A percentile compares a stretch with the other conserved stretches of the same genome.
These are phyloP conservation scores for Tricholoma flavovirens DNA, from an alignment of 768 basidiomycete species.

Conservation along the genomic window DNA sequence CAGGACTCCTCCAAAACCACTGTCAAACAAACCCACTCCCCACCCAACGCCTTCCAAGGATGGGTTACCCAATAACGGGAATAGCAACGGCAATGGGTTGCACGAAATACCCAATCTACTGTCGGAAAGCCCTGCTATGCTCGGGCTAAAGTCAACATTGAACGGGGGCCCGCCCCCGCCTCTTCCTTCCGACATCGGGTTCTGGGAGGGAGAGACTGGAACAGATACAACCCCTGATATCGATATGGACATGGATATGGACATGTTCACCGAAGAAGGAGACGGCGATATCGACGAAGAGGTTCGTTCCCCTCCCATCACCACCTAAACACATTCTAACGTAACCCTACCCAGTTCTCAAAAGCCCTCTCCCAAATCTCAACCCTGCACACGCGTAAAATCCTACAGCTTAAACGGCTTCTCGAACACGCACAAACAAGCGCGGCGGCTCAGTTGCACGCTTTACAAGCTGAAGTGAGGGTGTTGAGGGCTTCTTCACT, in stretches of 20 bases:
- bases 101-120: constrained; percentile 2
- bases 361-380: constrained; percentile 33
- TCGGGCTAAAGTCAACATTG: constrained; percentile 11
- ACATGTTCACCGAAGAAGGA: constrained; percentile 62
- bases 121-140: constrained; percentile 9
- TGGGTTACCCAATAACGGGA: neutral
- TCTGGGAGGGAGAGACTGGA: constrained; percentile 44
- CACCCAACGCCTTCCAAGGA: constrained; percentile 5
- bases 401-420: constrained; percentile 71
- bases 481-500: constrained; percentile 39
- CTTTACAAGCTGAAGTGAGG: constrained; percentile 75
- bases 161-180: constrained; percentile 12
- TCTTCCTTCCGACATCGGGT: constrained; percentile 16
- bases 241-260: constrained; percentile 47
- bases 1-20: constrained; percentile 24
- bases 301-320: constrained; percentile 27
- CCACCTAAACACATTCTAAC: neutral
- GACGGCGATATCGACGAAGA: constrained; percentile 69
- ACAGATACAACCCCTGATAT: neutral
- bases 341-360: constrained; percentile 26
- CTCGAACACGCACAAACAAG: constrained; percentile 77
- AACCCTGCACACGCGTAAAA: constrained; percentile 45
- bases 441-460: constrained; percentile 77
- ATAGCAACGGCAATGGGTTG: neutral
- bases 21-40: constrained; percentile 6